phyloP scores from a whole-genome alignment of 2,329 filamentous ascomycete genomes.

The Ophiostoma angusticollis region DNA sequence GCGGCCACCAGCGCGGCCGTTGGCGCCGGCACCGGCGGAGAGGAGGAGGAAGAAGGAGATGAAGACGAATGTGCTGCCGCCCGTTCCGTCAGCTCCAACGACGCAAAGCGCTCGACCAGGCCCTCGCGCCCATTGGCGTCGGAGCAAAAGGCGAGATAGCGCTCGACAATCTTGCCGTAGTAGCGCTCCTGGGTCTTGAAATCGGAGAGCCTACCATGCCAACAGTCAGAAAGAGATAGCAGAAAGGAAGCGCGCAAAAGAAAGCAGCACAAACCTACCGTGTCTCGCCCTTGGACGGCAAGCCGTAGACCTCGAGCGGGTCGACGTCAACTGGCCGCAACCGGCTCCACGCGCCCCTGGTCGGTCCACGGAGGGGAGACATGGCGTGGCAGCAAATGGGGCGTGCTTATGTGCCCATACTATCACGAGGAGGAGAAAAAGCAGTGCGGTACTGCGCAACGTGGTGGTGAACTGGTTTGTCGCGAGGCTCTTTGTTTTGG shows the following conservation, averaged over 20 bases:
- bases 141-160: slow-evolving; percentile 83
- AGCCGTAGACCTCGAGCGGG: slow-evolving; percentile 65
- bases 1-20: slow-evolving; percentile 1
- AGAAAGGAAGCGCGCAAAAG: not conserved
- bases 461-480: no score
- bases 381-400: no score
- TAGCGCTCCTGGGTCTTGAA: slow-evolving; percentile 70
- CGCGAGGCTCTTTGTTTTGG: no score
- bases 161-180: slow-evolving; percentile 75
- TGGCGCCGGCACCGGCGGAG: not conserved
- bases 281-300: slow-evolving; percentile 83
- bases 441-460: no score
- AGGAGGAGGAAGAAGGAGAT: not conserved
- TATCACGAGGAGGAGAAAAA: not conserved
- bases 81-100: slow-evolving; percentile 32
- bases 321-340: slow-evolving; percentile 65
- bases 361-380: slow-evolving; percentile 24
- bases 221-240: slow-evolving; percentile 7
- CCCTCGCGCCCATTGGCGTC: slow-evolving; percentile 57
- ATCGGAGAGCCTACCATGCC: slow-evolving; percentile 49
- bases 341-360: slow-evolving; percentile 49
- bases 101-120: slow-evolving; percentile 62
- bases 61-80: not conserved
- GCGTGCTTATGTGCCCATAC: slow-evolving; percentile 8
- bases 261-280: slow-evolving; percentile 39